phyloP scores from a whole-genome alignment of 257 asterid species.

The Capsicum pubescens region DNA sequence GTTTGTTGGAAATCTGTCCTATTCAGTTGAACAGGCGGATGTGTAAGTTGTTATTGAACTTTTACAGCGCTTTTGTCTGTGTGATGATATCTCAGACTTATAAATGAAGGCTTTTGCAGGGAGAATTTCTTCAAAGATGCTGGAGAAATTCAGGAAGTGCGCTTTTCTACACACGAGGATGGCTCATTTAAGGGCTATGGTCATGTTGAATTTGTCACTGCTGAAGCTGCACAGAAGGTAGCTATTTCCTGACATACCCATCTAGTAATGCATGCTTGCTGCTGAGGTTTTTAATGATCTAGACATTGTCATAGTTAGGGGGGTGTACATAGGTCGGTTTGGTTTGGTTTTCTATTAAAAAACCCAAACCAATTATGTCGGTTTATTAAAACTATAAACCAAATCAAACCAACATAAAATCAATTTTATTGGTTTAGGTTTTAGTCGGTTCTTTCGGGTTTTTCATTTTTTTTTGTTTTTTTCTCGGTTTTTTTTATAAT shows the following conservation, averaged over 20 bases:
- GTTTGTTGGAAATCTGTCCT: conserved; percentile 81
- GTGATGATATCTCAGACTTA: not conserved
- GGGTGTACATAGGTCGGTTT: too few relatives aligned
- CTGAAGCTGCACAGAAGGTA: conserved; percentile 80
- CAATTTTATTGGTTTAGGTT: too few relatives aligned
- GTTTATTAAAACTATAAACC: too few relatives aligned
- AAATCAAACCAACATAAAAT: too few relatives aligned
- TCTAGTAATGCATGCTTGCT: not conserved
- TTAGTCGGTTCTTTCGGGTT: too few relatives aligned
- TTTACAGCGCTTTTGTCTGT: not conserved
- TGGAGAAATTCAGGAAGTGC: conserved; percentile 75
- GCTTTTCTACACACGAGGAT: conserved; percentile 58
- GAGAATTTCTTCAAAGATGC: conserved; percentile 69
- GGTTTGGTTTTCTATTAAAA: too few relatives aligned
- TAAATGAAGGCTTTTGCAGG: conserved; percentile 43
- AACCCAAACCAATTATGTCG: too few relatives aligned
- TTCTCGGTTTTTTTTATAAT: too few relatives aligned
- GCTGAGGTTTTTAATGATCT: not conserved
- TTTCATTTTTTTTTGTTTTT: too few relatives aligned
- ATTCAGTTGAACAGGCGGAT: conserved; percentile 54
- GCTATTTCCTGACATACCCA: not conserved
- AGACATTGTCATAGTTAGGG: not conserved
- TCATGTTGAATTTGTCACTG: conserved; percentile 80
- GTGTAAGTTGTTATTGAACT: conserved; percentile 53
- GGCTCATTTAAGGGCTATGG: conserved; percentile 82